Evolutionary conservation across 768 basidiomycete species (phyloP).

Genomic region (Hortiboletus campestris): DNA sequence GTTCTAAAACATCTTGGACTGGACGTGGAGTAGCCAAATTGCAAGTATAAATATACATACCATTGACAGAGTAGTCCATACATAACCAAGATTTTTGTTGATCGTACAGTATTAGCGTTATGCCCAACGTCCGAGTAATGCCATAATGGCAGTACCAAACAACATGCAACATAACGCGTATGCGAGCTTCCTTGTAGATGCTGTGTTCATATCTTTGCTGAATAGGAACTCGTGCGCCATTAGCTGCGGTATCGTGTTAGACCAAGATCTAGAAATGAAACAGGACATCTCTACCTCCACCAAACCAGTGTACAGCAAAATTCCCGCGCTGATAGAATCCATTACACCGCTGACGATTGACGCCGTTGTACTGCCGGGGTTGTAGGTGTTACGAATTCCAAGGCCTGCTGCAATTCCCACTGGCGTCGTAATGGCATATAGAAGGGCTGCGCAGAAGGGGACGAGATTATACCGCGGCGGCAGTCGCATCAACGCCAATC

Average conservation of each 20-base stretch:
- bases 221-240: conserved; percentile 95
- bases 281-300: conserved; percentile 56
- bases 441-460: conserved; percentile 55
- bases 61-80: background rate
- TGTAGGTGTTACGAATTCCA: conserved; percentile 74
- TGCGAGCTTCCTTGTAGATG: conserved; percentile 57
- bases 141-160: conserved; percentile 86
- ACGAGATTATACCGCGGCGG: conserved; percentile 53
- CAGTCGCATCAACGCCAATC: conserved; percentile 74
- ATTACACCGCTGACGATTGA: conserved; percentile 82
- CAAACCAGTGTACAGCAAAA: conserved; percentile 83
- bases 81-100: background rate
- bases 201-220: conserved; percentile 80
- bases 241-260: conserved; percentile 45
- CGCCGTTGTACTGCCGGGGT: conserved; percentile 72
- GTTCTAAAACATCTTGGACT: background rate
- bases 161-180: conserved; percentile 79
- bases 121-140: conserved; percentile 88
- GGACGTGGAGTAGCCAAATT: background rate
- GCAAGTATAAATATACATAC: too few species aligned
- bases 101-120: conserved; percentile 31
- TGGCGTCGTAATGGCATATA: conserved; percentile 81
- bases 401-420: conserved; percentile 86
- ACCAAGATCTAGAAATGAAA: background rate
- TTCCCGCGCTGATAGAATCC: conserved; percentile 84